Base-by-base conservation (phyloP, 441 rosid genomes). In the Erysimum pusillum region DNA sequence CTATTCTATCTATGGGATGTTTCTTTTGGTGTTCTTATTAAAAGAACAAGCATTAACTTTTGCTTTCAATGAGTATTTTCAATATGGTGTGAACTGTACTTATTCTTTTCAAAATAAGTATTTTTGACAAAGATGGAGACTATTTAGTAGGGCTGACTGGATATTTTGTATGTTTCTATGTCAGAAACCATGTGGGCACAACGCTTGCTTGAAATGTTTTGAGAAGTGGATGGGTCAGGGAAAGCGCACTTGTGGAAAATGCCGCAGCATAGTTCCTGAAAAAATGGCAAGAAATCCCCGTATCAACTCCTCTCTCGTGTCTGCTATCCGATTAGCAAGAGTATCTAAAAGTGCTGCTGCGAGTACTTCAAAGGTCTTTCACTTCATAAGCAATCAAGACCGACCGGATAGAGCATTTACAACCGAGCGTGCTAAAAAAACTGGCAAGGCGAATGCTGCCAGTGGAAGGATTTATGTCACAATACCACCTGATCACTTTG, bases 171-270 rank as follows among this genome's bases (percentile, higher is more conserved):
- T 41, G 6, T 71, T 48, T 71, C 53, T 49, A 13, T 44, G 80
- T 36, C 91, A 94, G 97, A 88, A 89, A 11, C 91, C 94, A 2
- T 94, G 97, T 45, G 97, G 98, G 17, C 97, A 92, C 79, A 94
- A 94, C 22, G 88, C 91, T 41, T 92, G 94, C 76, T 70, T 94
- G 18, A 88, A 85, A 66, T 94, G 99, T 82, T 91, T 94, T 67
- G 74, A 91, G 80, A 90, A 69, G 59, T 94, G 96, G 96, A 59
- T 88, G 35, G 83, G 85, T 14, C 87, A 87, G 63, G 81, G 92
- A 17, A 90, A 88, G 48, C 76, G 59, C 11, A 90, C 89, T 5
- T 94, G 98, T 72, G 90, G 79, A 0, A 88, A 82, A 59, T 94
- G 99, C 75, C 89, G 93, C 3, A 42, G 53, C 12, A n/a, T 20